Conservation (phyloP, 495 filamentous ascomycete species). For the Immersiella caudata region DNA sequence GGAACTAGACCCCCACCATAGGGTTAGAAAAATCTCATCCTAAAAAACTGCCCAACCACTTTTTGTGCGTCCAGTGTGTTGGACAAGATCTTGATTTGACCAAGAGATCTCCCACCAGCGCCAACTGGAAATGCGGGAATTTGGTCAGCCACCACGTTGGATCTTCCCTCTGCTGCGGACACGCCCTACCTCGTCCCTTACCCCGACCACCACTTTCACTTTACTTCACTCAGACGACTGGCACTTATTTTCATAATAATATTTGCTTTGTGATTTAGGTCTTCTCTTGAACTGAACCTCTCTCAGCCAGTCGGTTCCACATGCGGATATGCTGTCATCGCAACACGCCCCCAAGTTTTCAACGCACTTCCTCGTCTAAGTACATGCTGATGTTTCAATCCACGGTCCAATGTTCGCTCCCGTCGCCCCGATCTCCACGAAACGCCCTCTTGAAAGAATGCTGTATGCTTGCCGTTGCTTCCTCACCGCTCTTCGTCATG, state of each 20-base stretch:
- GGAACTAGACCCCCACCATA: slow-evolving; percentile 1
- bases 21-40: neutral
- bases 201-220: too few species aligned
- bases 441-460: slow-evolving; percentile 1
- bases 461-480: neutral
- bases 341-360: neutral
- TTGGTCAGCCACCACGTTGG: slow-evolving; percentile 7
- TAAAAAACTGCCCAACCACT: neutral
- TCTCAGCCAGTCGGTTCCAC: neutral
- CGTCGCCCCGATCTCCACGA: neutral
- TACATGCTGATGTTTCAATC: neutral
- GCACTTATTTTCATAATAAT: neutral
- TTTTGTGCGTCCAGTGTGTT: slow-evolving; percentile 1
- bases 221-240: neutral
- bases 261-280: neutral
- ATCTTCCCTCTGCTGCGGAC: neutral
- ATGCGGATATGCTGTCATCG: neutral
- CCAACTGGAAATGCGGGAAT: slow-evolving; percentile 6
- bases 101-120: slow-evolving; percentile 4
- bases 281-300: neutral
- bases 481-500: neutral
- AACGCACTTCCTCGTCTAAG: neutral
- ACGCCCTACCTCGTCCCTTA: neutral
- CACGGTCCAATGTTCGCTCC: neutral
- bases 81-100: slow-evolving; percentile 13